These are phyloP conservation scores for Beauveria asiatica DNA, from an alignment of 2,329 filamentous ascomycete species.

Conservation along the genomic window DNA sequence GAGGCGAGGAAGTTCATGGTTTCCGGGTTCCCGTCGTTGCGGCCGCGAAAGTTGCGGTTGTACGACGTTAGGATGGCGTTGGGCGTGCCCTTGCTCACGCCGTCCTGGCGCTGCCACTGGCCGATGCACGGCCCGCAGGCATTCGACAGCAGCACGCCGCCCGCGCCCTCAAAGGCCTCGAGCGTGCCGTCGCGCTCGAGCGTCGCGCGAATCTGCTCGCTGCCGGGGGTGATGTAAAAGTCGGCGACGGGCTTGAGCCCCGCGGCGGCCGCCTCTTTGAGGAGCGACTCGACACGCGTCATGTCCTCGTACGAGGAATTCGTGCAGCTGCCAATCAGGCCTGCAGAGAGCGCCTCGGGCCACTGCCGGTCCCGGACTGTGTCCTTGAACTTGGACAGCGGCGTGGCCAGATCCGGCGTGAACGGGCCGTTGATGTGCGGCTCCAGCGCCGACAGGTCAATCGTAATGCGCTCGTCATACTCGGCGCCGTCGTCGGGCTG, in stretches of 20 bases:
- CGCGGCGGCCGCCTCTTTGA: constrained; percentile 83
- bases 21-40: constrained; percentile 91
- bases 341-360: constrained; percentile 85
- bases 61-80: constrained; percentile 97
- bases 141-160: constrained; percentile 85
- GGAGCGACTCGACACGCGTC: constrained; percentile 86
- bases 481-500: constrained; percentile 70
- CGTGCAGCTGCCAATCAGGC: constrained; percentile 94
- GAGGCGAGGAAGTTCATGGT: constrained; percentile 99
- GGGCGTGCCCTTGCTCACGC: constrained; percentile 69
- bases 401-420: constrained; percentile 90
- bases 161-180: constrained; percentile 74
- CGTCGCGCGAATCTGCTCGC: constrained; percentile 93
- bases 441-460: constrained; percentile 83
- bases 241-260: constrained; percentile 81
- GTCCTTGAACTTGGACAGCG: constrained; percentile 81
- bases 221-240: constrained; percentile 94
- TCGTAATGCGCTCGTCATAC: constrained; percentile 86
- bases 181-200: constrained; percentile 84
- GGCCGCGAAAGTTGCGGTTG: constrained; percentile 95
- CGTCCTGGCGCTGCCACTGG: constrained; percentile 90
- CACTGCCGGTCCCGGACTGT: constrained; percentile 77
- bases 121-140: constrained; percentile 92
- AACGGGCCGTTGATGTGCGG: constrained; percentile 96
- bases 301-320: constrained; percentile 99